These are phyloP conservation scores for Fusarium aywerte DNA, from an alignment of 2,329 filamentous ascomycete genomes.

Conservation along the genomic window DNA sequence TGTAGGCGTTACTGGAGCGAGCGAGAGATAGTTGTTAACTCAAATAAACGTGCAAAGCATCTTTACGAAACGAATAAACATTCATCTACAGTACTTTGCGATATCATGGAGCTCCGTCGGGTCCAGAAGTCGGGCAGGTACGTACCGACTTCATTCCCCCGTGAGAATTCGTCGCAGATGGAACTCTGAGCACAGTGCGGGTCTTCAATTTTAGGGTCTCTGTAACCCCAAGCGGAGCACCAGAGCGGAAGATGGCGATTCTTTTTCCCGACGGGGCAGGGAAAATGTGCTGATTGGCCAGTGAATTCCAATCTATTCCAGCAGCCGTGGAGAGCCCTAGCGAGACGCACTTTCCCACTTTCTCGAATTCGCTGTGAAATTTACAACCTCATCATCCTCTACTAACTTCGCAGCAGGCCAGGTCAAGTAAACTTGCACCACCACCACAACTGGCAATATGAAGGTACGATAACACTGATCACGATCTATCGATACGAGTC, in stretches of 20 bases:
- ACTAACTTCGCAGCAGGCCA: slow-evolving; percentile 56
- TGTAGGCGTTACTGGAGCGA: no score
- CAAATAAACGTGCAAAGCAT: neutral
- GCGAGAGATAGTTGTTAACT: neutral
- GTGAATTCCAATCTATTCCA: slow-evolving; percentile 13
- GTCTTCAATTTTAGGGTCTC: slow-evolving; percentile 6
- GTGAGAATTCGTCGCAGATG: neutral
- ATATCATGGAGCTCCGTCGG: neutral
- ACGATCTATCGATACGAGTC: slow-evolving; percentile 11
- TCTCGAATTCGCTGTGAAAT: slow-evolving; percentile 53
- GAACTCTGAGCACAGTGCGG: slow-evolving; percentile 15
- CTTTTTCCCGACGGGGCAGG: slow-evolving; percentile 33
- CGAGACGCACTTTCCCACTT: slow-evolving; percentile 53
- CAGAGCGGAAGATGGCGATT: slow-evolving; percentile 21
- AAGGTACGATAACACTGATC: slow-evolving; percentile 53
- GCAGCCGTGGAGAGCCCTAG: slow-evolving; percentile 52
- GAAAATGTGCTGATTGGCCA: slow-evolving; percentile 49
- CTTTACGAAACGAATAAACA: neutral
- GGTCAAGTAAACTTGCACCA: slow-evolving; percentile 58
- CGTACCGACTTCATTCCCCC: slow-evolving; percentile 1
- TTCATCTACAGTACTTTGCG: neutral
- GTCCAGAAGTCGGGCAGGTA: slow-evolving; percentile 1
- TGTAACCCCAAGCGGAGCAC: neutral
- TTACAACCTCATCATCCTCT: slow-evolving; percentile 48
- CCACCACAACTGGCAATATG: slow-evolving; percentile 60